Conservation (phyloP, 441 rosid genomes). For the Hura crepitans region DNA sequence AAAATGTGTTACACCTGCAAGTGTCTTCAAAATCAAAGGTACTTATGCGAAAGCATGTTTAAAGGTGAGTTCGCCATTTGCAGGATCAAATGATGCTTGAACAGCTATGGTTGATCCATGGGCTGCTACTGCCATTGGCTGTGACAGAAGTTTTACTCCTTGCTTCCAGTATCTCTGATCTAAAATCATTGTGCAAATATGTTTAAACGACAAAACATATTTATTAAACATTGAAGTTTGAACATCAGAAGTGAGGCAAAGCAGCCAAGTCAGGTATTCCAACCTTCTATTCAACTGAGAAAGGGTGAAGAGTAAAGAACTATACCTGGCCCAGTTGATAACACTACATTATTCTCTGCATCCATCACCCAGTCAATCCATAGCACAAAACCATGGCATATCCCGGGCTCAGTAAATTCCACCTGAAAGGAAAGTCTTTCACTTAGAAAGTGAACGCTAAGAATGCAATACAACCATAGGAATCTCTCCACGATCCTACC, state of each 20-base stretch:
- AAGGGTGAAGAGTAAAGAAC: not conserved
- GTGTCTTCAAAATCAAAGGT: not conserved
- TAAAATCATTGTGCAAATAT: slow-evolving; percentile 24
- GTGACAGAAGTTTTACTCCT: slow-evolving; percentile 78
- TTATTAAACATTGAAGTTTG: not conserved
- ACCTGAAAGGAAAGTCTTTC: slow-evolving; percentile 37
- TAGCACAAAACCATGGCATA: slow-evolving; percentile 79
- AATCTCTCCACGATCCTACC: not conserved
- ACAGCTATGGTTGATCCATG: slow-evolving; percentile 25
- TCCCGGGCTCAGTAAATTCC: slow-evolving; percentile 54
- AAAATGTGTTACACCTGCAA: not conserved
- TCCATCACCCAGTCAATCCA: slow-evolving; percentile 98
- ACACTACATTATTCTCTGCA: slow-evolving; percentile 40
- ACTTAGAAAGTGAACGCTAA: not conserved
- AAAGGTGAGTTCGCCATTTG: slow-evolving; percentile 52
- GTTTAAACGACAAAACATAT: not conserved
- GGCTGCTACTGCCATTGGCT: slow-evolving; percentile 48
- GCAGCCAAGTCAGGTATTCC: not conserved
- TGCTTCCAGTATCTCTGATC: slow-evolving; percentile 78
- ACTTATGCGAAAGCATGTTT: slow-evolving; percentile 36
- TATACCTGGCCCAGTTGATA: slow-evolving; percentile 81
- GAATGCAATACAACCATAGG: not conserved
- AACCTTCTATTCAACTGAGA: not conserved
- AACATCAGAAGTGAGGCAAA: not conserved
- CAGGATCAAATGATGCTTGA: slow-evolving; percentile 65